A percentile compares a stretch with the other conserved stretches of the same genome.
Evolutionary conservation across 2,329 filamentous ascomycete species (phyloP).

Genomic region (Neofusicoccum cordaticola): DNA sequence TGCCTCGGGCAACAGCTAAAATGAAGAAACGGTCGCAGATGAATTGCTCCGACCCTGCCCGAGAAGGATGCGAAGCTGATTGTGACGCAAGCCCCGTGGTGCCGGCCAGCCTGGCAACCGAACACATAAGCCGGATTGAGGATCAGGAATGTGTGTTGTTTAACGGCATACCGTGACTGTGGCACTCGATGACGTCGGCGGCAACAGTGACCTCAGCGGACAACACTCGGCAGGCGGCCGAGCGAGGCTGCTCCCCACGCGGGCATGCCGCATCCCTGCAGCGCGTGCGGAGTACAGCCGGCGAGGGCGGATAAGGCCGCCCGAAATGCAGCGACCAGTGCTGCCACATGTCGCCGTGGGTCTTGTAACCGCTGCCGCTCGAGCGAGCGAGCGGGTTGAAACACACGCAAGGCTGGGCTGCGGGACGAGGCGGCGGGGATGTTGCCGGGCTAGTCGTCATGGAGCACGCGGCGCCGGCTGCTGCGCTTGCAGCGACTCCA

Average conservation of each 20-base stretch:
- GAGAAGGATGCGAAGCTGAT: constrained; percentile 1
- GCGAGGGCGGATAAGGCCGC: constrained; percentile 6
- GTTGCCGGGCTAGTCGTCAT: background rate
- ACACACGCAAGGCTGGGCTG: background rate
- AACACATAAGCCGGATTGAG: constrained; percentile 1
- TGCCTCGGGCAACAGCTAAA: background rate
- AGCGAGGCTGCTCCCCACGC: background rate
- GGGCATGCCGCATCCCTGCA: background rate
- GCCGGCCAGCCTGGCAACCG: background rate
- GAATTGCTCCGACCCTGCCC: background rate
- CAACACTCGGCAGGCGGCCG: background rate
- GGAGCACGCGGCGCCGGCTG: background rate
- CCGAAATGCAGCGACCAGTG: constrained; percentile 6
- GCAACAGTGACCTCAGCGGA: constrained; percentile 7
- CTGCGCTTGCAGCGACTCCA: constrained; percentile 4
- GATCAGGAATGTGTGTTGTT: constrained; percentile 13
- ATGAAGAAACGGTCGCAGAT: background rate
- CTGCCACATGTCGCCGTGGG: background rate
- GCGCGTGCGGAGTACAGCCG: constrained; percentile 6
- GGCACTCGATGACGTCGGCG: constrained; percentile 7
- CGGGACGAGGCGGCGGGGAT: constrained; percentile 1
- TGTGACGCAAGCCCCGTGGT: constrained; percentile 3
- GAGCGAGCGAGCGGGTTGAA: background rate
- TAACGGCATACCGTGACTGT: background rate
- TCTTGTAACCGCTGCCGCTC: background rate